Evolutionary conservation across 768 basidiomycete genomes (phyloP).

Genomic region (Boletus patriciae): DNA sequence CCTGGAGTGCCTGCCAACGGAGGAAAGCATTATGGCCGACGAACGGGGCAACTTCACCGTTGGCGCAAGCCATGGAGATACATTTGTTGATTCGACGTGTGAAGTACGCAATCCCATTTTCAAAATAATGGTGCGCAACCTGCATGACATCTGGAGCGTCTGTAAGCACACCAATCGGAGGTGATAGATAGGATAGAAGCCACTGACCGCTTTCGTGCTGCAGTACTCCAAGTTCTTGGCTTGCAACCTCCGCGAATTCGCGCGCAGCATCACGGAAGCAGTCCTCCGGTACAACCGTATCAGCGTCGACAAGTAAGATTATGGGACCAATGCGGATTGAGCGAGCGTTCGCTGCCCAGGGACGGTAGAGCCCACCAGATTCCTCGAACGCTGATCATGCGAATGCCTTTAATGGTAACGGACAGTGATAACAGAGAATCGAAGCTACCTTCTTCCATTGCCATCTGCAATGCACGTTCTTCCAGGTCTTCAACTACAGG

Average conservation of each 20-base stretch:
- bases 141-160: conserved; percentile 75
- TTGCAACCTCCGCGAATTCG: conserved; percentile 75
- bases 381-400: conserved; percentile 46
- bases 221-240: conserved; percentile 68
- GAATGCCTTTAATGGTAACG: conserved; percentile 42
- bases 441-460: conserved; percentile 48
- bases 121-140: conserved; percentile 86
- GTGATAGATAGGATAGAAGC: conserved; percentile 29
- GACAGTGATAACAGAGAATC: conserved; percentile 33
- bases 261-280: conserved; percentile 89
- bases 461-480: conserved; percentile 50
- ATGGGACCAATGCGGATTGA: conserved; percentile 74
- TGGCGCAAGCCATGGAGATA: conserved; percentile 77
- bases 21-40: conserved; percentile 90
- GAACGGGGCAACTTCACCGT: conserved; percentile 76
- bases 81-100: conserved; percentile 83
- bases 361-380: conserved; percentile 56
- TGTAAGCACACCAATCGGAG: conserved; percentile 3
- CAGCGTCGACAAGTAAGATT: conserved; percentile 83
- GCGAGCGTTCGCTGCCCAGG: conserved; percentile 76
- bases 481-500: conserved; percentile 41
- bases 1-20: conserved; percentile 87
- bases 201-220: conserved; percentile 82
- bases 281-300: conserved; percentile 88
- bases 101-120: conserved; percentile 87